phyloP scores from a whole-genome alignment of 2,329 filamentous ascomycete genomes.

The Aspergillus costaricaensis region DNA sequence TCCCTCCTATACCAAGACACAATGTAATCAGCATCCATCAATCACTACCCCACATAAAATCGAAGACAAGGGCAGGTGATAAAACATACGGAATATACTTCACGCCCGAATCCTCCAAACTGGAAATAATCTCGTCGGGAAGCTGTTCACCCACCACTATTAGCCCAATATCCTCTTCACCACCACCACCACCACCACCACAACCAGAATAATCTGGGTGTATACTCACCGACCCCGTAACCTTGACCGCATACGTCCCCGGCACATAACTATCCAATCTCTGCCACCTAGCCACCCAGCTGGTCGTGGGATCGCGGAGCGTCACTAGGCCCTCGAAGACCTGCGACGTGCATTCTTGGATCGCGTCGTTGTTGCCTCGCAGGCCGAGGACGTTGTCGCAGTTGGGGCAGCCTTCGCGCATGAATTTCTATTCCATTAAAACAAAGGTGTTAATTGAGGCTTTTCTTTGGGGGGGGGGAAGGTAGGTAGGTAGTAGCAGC shows the following conservation, averaged over 20 bases:
- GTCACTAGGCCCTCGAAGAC: conserved; percentile 93
- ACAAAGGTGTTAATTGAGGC: no score
- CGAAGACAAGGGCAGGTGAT: neutral
- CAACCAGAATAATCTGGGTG: no score
- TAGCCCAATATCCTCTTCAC: neutral
- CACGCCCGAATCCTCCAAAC: conserved; percentile 60
- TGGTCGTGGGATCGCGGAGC: conserved; percentile 75
- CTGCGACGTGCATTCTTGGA: conserved; percentile 91
- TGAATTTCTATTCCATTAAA: conserved; percentile 58
- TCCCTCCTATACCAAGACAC: conserved; percentile 38
- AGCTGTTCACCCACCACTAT: conserved; percentile 38
- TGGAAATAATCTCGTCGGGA: conserved; percentile 58
- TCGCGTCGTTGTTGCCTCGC: conserved; percentile 72
- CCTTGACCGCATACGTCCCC: conserved; percentile 93
- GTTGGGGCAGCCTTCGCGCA: conserved; percentile 87
- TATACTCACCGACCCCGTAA: conserved; percentile 70
- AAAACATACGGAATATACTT: conserved; percentile 60
- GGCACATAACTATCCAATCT: conserved; percentile 82
- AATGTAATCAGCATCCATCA: conserved; percentile 12
- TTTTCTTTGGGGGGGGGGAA: neutral
- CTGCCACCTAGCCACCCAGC: conserved; percentile 98
- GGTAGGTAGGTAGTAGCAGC: no score
- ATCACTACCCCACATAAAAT: neutral
- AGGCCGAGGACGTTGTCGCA: conserved; percentile 92
- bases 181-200: neutral